Evolutionary conservation across 345 rosid species (phyloP).

Genomic region (Eucalyptus sp.): DNA sequence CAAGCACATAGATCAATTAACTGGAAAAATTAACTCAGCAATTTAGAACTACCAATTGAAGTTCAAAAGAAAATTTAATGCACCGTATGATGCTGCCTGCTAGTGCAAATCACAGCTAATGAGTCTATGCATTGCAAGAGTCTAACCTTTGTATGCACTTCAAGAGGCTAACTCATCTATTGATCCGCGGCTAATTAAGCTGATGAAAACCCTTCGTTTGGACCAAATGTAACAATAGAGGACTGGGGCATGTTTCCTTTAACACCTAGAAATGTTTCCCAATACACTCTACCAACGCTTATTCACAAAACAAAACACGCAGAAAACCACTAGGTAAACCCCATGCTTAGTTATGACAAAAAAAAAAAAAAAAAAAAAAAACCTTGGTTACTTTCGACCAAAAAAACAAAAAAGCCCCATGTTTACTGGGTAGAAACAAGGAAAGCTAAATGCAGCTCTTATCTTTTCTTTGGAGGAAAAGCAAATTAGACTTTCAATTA

Average conservation of each 20-base stretch:
- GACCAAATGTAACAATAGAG: not conserved
- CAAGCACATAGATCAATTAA: not conserved
- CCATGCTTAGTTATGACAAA: too few species aligned
- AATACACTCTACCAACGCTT: too few species aligned
- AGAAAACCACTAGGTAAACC: too few species aligned
- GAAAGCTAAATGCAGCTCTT: too few species aligned
- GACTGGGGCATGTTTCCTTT: not conserved
- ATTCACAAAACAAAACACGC: too few species aligned
- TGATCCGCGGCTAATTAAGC: not conserved
- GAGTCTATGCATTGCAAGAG: not conserved
- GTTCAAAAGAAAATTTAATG: not conserved
- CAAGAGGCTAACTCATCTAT: not conserved
- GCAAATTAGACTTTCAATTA: too few species aligned
- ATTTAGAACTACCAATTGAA: not conserved
- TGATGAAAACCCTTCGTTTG: not conserved
- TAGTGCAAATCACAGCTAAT: not conserved
- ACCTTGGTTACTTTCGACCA: too few species aligned
- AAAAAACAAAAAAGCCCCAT: too few species aligned
- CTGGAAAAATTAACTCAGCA: rapidly evolving
- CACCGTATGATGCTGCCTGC: not conserved
- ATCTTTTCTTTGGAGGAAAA: too few species aligned
- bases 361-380: too few species aligned
- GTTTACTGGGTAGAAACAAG: too few species aligned
- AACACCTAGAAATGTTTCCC: too few species aligned
- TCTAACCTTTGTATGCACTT: not conserved